phyloP scores from a whole-genome alignment of 2,329 filamentous ascomycete species.

The Fusarium sp. region DNA sequence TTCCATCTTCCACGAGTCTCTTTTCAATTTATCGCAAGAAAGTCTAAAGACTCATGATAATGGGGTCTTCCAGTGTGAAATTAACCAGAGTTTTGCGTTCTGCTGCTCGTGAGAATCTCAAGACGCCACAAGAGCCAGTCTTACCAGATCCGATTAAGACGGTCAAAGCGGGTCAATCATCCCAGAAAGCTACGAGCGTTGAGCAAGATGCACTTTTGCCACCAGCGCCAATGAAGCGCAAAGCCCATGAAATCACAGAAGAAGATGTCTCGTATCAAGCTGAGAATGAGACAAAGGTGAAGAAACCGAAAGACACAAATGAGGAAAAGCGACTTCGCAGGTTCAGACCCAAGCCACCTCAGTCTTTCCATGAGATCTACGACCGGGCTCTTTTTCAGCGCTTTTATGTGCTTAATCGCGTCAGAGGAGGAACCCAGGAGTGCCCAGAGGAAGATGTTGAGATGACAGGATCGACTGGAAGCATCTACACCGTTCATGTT shows the following conservation, averaged over 20 bases:
- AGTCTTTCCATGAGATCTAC: slow-evolving; percentile 49
- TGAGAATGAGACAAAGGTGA: slow-evolving; percentile 21
- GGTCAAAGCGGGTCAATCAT: background rate
- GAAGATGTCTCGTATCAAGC: background rate
- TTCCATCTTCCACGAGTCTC: background rate
- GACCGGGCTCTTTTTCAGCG: slow-evolving; percentile 52
- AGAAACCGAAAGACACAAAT: background rate
- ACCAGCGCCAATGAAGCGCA: slow-evolving; percentile 28
- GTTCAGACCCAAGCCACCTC: slow-evolving; percentile 47
- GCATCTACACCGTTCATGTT: slow-evolving; percentile 68
- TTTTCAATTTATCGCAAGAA: background rate
- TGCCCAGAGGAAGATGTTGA: slow-evolving; percentile 62
- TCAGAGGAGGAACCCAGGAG: slow-evolving; percentile 44
- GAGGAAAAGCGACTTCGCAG: slow-evolving; percentile 48
- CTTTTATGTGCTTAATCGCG: slow-evolving; percentile 57
- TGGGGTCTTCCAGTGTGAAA: background rate
- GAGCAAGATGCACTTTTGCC: background rate
- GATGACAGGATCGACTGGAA: slow-evolving; percentile 70
- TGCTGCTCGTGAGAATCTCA: background rate
- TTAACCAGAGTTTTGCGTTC: background rate
- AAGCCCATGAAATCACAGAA: background rate
- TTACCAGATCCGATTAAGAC: background rate
- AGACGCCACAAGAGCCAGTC: background rate
- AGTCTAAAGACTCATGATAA: background rate
- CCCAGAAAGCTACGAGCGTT: slow-evolving; percentile 8